Evolutionary conservation across 1,139 yeast genomes (phyloP).

Genomic region (Candida freyschussii): DNA sequence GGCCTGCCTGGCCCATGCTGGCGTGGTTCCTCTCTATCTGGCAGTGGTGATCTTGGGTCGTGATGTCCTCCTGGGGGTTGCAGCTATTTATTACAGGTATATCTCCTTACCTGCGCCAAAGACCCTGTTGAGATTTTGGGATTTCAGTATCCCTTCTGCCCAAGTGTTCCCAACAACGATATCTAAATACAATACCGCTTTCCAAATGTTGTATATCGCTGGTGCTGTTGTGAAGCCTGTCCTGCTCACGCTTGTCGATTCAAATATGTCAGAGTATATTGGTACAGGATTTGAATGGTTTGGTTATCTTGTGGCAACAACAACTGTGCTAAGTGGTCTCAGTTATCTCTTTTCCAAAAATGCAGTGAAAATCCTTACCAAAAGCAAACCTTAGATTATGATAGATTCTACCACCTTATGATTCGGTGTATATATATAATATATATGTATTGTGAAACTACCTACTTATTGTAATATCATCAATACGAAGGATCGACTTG

Average conservation of each 20-base stretch:
- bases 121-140: slow-evolving; percentile 68
- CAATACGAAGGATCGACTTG: slow-evolving; percentile 90
- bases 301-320: slow-evolving; percentile 64
- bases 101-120: slow-evolving; percentile 72
- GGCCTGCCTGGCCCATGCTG: slow-evolving; percentile 62
- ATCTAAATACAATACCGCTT: slow-evolving; percentile 82
- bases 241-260: slow-evolving; percentile 29
- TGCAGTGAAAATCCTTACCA: slow-evolving; percentile 51
- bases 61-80: slow-evolving; percentile 70
- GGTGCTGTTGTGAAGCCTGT: slow-evolving; percentile 67
- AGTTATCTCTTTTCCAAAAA: slow-evolving; percentile 66
- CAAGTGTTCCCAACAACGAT: slow-evolving; percentile 87
- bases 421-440: slow-evolving; percentile 1
- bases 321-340: slow-evolving; percentile 76
- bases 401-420: not conserved
- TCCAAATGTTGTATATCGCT: slow-evolving; percentile 90
- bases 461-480: slow-evolving; percentile 85
- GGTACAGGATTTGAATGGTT: slow-evolving; percentile 29
- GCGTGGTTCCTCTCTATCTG: slow-evolving; percentile 61
- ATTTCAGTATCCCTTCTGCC: slow-evolving; percentile 76
- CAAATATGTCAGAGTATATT: slow-evolving; percentile 8
- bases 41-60: slow-evolving; percentile 80
- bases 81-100: slow-evolving; percentile 72
- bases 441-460: slow-evolving; percentile 27
- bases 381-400: slow-evolving; percentile 4